Percentiles rank a stretch among this genome's conserved stretches.
Evolutionary conservation across 2,329 filamentous ascomycete species (phyloP).

Genomic region (Coniella vitis): DNA sequence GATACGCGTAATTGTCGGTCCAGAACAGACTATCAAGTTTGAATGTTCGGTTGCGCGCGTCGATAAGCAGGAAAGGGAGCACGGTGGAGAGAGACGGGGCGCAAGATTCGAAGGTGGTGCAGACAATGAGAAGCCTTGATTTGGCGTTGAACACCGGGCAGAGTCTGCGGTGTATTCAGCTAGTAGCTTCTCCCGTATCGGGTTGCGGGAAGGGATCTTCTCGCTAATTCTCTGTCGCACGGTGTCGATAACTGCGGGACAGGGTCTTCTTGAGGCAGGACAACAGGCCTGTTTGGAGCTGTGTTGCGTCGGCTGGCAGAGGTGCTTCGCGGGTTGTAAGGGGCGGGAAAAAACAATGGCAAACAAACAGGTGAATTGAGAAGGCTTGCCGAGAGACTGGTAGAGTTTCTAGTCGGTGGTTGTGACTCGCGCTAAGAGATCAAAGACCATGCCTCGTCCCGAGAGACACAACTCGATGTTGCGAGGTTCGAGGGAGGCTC

Average conservation of each 20-base stretch:
- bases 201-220: conserved; percentile 1
- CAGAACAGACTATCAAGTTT: conserved; percentile 4
- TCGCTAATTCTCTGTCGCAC: conserved; percentile 12
- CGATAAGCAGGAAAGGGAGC: conserved; percentile 4
- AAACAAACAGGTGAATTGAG: conserved; percentile 1
- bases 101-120: conserved; percentile 12
- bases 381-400: conserved; percentile 13
- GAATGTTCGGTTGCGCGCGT: conserved; percentile 8
- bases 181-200: conserved; percentile 2
- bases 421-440: conserved; percentile 13
- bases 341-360: conserved; percentile 10
- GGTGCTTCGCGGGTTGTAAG: conserved; percentile 15
- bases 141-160: conserved; percentile 7
- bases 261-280: conserved; percentile 10
- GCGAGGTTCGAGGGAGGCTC: conserved; percentile 18
- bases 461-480: conserved; percentile 19
- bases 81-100: conserved; percentile 9
- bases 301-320: conserved; percentile 12
- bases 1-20: conserved; percentile 26
- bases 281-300: conserved; percentile 9
- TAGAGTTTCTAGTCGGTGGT: conserved; percentile 10
- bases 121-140: conserved; percentile 9
- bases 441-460: conserved; percentile 15
- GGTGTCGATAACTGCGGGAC: conserved; percentile 12
- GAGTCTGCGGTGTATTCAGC: conserved; percentile 10